phyloP scores from a whole-genome alignment of 1,284 basidiomycete species.

The Rhodotorula sp. region DNA sequence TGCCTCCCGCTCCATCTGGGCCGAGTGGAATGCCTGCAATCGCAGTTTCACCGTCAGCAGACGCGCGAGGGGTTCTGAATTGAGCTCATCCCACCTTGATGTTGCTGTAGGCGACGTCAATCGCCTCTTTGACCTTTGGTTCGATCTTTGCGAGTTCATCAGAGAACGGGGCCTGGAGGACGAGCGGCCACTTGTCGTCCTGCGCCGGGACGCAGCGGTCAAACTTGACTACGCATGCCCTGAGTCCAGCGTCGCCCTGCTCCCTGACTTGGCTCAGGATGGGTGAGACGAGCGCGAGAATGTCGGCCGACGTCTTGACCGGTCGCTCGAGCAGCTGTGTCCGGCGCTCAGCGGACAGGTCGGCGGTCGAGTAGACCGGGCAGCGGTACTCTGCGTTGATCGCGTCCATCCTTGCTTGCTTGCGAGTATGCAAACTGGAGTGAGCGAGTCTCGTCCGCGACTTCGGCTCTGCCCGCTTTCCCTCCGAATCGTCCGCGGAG shows the following conservation, averaged over 20 bases:
- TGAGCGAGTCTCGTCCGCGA: no score
- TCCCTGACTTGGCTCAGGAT: constrained; percentile 85
- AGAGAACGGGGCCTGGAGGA: constrained; percentile 53
- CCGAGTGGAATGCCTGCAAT: constrained; percentile 70
- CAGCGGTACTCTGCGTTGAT: constrained; percentile 11
- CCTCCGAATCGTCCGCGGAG: neutral
- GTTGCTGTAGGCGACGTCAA: constrained; percentile 89
- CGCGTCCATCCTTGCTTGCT: neutral
- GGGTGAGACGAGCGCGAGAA: constrained; percentile 91
- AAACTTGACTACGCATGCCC: constrained; percentile 89
- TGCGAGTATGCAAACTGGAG: neutral
- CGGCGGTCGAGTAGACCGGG: constrained; percentile 9
- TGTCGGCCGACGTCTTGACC: constrained; percentile 86
- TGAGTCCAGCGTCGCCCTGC: constrained; percentile 81
- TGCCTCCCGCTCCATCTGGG: constrained; percentile 69
- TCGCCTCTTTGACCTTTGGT: constrained; percentile 68
- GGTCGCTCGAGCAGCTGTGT: constrained; percentile 73
- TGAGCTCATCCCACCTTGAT: constrained; percentile 55
- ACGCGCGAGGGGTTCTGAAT: constrained; percentile 27
- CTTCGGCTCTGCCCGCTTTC: no score
- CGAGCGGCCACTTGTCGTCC: constrained; percentile 54
- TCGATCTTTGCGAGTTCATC: constrained; percentile 57
- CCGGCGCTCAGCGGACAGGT: neutral
- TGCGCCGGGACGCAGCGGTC: constrained; percentile 74
- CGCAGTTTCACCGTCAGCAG: neutral